Evolutionary conservation across 2,329 filamentous ascomycete genomes (phyloP), one percentile per base, ranked within the genome.

Genomic region (Hypoxylon sp.): DNA sequence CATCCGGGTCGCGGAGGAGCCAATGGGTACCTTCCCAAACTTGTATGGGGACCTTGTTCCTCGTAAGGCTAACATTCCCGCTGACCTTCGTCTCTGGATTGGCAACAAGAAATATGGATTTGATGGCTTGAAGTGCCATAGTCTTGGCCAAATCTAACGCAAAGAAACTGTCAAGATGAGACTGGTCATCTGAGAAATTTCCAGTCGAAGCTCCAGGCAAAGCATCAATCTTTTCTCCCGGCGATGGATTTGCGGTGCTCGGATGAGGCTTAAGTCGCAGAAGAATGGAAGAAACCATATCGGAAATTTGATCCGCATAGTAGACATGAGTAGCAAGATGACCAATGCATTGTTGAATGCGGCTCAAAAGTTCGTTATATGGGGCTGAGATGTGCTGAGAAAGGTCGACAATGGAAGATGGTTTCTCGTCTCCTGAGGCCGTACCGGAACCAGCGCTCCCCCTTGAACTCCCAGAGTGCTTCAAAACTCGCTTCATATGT

Each of bases 21-120:
- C 93, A 97, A 67, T 97, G 93, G 0, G 94, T 97, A n/a, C 93
- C 93, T 78, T 98, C 94, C 96, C 96, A 99, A 0, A 94, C 91
- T 58, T 91, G 87, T 7, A 97, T 84, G 0, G 92, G 90, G 0
- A 96, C 92, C 41, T 85, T 88, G 76, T 91, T 92, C 68, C 94
- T 87, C 5, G 89, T 88, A 54, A 96, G 86, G 29, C 87, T 87
- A 54, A 83, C 85, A 75, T 84, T 88, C 70, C 85, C 86, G 70
- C 81, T 84, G 64, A 85, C 81, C 70, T 85, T 88, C 21, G 84
- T 85, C 70, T 85, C 86, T 43, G 86, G 85, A 74, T 96, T 97
- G 2, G 95, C 94, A 21, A 96, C 91, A 19, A 90, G 80, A 19
- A 99, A 82, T 60, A 97, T 94, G 39, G 89, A 88, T 77, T 93